Conservation (phyloP, 345 rosid species). For the Pelargonium nanum region DNA sequence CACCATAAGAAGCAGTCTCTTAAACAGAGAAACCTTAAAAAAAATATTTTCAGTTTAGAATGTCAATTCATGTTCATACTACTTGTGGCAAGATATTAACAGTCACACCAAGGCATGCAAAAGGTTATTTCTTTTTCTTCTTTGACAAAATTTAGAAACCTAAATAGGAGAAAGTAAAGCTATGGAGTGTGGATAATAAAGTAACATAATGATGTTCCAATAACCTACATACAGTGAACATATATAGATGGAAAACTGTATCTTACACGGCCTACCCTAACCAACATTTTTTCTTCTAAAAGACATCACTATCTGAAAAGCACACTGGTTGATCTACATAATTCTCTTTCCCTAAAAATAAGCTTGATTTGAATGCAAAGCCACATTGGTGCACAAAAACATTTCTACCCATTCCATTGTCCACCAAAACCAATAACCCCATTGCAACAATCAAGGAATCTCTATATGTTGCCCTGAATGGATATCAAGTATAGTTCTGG, state of each 20-base stretch:
- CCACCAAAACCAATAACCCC: not conserved
- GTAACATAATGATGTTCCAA: not conserved
- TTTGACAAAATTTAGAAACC: no score
- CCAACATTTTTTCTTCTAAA: no score
- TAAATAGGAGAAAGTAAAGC: not conserved
- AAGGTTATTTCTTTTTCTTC: no score
- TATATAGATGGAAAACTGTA: not conserved
- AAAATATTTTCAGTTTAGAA: slow-evolving; percentile 9
- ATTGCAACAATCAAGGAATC: not conserved
- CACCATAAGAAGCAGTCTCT: slow-evolving; percentile 92
- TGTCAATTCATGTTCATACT: slow-evolving; percentile 4
- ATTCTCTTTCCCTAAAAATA: not conserved
- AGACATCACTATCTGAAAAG: not conserved
- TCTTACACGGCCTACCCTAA: not conserved
- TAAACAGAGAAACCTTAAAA: slow-evolving; percentile 82
- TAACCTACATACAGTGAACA: not conserved
- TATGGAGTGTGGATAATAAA: not conserved
- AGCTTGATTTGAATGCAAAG: not conserved
- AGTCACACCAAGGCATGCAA: not conserved
- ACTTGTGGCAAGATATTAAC: not conserved
- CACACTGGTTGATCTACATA: not conserved
- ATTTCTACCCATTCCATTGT: not conserved
- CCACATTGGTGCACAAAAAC: not conserved
- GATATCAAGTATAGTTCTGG: no score
- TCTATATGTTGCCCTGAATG: not conserved